A percentile compares a stretch with the other conserved stretches of the same genome.
Evolutionary conservation across 2,329 filamentous ascomycete genomes (phyloP).

Genomic region (Aspergillus nomiae): DNA sequence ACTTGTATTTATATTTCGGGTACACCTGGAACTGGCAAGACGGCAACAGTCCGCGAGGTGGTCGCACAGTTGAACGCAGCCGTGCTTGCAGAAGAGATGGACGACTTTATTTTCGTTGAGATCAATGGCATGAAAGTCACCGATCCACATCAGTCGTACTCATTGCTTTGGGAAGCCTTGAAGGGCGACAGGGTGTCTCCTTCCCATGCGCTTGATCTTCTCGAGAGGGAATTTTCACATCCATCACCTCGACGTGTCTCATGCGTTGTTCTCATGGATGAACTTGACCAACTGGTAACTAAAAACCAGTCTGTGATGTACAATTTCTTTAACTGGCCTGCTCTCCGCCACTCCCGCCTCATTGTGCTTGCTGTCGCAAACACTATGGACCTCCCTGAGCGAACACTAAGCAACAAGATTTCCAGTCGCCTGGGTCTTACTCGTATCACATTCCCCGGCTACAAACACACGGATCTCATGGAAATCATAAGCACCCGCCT

Average conservation of each 20-base stretch:
- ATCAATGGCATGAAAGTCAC: slow-evolving; percentile 99
- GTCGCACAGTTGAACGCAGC: slow-evolving; percentile 85
- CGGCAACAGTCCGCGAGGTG: slow-evolving; percentile 93
- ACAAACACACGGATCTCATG: slow-evolving; percentile 96
- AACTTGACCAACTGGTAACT: slow-evolving; percentile 95
- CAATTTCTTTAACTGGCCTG: slow-evolving; percentile 99
- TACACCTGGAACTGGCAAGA: slow-evolving; percentile 97
- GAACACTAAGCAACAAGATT: slow-evolving; percentile 97
- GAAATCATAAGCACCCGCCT: slow-evolving; percentile 95
- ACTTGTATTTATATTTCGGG: slow-evolving; percentile 99
- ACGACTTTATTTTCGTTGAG: slow-evolving; percentile 98
- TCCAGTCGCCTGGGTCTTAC: slow-evolving; percentile 88
- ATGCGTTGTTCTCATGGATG: slow-evolving; percentile 97
- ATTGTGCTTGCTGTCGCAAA: slow-evolving; percentile 98
- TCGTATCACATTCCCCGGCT: slow-evolving; percentile 94
- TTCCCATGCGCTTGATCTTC: slow-evolving; percentile 82
- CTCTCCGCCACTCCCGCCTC: slow-evolving; percentile 82
- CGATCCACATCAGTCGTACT: slow-evolving; percentile 94
- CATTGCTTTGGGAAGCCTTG: slow-evolving; percentile 91
- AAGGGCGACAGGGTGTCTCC: slow-evolving; percentile 92
- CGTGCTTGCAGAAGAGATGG: slow-evolving; percentile 84
- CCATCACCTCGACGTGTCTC: slow-evolving; percentile 89
- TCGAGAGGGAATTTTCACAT: slow-evolving; percentile 90
- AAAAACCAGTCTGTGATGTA: slow-evolving; percentile 99
- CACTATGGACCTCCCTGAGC: slow-evolving; percentile 96